These are phyloP conservation scores for Trichoderma sp. DNA, from an alignment of 2,329 filamentous ascomycete genomes.

Conservation along the genomic window DNA sequence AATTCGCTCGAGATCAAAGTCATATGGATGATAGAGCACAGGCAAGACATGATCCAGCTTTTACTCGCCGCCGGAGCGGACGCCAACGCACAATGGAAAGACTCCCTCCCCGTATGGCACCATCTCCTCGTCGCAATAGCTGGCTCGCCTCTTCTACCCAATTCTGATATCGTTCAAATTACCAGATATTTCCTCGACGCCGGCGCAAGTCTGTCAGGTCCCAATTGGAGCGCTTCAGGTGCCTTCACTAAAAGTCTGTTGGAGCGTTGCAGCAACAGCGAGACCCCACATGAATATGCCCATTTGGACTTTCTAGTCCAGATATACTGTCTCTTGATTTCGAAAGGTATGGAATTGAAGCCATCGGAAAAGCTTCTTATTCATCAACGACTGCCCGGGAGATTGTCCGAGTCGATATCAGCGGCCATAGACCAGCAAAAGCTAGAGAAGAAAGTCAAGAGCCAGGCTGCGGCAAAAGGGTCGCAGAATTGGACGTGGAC, in stretches of 20 bases:
- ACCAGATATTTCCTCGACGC: background rate
- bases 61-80: background rate
- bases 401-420: background rate
- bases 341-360: background rate
- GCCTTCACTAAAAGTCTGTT: background rate
- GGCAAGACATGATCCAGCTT: background rate
- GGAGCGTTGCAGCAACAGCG: background rate
- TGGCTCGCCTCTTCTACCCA: background rate
- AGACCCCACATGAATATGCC: background rate
- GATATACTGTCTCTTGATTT: background rate
- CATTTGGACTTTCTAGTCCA: background rate
- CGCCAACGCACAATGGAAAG: background rate
- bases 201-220: background rate
- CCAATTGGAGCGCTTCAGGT: background rate
- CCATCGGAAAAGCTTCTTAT: background rate
- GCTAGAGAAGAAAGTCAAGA: background rate
- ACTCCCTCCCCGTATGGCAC: background rate
- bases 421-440: background rate
- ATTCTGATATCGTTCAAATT: background rate
- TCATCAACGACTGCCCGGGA: background rate
- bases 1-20: background rate
- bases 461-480: background rate
- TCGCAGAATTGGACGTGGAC: background rate
- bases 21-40: background rate
- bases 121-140: background rate